A percentile compares a stretch with the other conserved stretches of the same genome.
Evolutionary conservation across 1,139 yeast genomes (phyloP).

Genomic region (Geotrichum phurueaensis): DNA sequence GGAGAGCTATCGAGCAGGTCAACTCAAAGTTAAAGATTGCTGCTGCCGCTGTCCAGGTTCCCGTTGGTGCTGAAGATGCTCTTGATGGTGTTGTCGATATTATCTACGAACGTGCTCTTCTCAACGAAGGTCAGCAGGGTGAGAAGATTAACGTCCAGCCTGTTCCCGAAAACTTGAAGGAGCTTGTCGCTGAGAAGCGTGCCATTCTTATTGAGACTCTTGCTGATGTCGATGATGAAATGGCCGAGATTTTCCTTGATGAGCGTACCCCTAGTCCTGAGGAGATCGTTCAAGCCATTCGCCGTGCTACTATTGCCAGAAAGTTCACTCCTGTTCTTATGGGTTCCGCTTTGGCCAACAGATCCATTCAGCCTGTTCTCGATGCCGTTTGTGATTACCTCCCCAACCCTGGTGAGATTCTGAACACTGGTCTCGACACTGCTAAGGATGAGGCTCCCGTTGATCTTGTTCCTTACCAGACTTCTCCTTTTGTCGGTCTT

Average conservation of each 20-base stretch:
- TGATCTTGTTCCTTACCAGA: conserved; percentile 64
- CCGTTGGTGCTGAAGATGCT: conserved; percentile 86
- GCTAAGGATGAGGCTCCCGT: conserved; percentile 65
- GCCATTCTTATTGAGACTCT: conserved; percentile 79
- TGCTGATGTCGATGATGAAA: conserved; percentile 96
- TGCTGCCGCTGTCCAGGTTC: conserved; percentile 97
- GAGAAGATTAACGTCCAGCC: conserved; percentile 58
- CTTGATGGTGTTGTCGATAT: conserved; percentile 87
- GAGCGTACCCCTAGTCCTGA: conserved; percentile 81
- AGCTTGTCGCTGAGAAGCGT: conserved; percentile 78
- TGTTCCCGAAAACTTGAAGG: conserved; percentile 70
- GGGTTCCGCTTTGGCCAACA: conserved; percentile 97
- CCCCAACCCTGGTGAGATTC: conserved; percentile 90
- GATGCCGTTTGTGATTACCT: conserved; percentile 94
- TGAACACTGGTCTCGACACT: conserved; percentile 83
- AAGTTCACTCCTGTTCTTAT: conserved; percentile 95
- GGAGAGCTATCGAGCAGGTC: conserved; percentile 88
- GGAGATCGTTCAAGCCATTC: conserved; percentile 81
- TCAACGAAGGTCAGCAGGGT: conserved; percentile 91
- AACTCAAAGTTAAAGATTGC: conserved; percentile 81
- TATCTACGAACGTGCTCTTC: conserved; percentile 77
- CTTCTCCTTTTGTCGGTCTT: conserved; percentile 84
- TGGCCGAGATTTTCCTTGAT: conserved; percentile 86
- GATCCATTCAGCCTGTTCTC: conserved; percentile 88
- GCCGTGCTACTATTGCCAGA: conserved; percentile 95